Percentiles rank a stretch among this genome's conserved stretches.
These are phyloP conservation scores for Podospora fimiseda DNA, from an alignment of 495 filamentous ascomycete species.

Conservation along the genomic window DNA sequence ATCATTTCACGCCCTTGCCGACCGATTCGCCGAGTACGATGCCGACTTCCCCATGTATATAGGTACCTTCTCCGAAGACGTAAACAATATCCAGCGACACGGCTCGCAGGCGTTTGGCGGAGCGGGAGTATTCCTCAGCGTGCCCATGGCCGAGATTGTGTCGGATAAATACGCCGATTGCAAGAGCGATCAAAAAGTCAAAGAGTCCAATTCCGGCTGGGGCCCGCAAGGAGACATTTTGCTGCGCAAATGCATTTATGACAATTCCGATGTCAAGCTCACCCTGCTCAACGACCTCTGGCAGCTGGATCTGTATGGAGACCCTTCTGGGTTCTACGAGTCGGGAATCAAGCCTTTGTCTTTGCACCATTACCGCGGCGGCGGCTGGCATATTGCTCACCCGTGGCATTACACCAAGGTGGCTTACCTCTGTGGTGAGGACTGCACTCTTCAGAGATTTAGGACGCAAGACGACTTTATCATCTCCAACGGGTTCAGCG, in stretches of 20 bases:
- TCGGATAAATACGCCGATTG: slow-evolving; percentile 51
- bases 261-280: slow-evolving; percentile 53
- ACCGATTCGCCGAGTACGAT: slow-evolving; percentile 46
- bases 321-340: slow-evolving; percentile 63
- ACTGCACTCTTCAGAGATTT: slow-evolving; percentile 61
- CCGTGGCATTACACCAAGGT: slow-evolving; percentile 62
- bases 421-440: slow-evolving; percentile 55
- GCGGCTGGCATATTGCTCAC: slow-evolving; percentile 45
- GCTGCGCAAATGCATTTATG: slow-evolving; percentile 61
- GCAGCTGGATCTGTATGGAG: slow-evolving; percentile 61
- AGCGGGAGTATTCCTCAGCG: slow-evolving; percentile 64
- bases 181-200: slow-evolving; percentile 46
- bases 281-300: slow-evolving; percentile 57
- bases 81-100: slow-evolving; percentile 60
- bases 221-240: slow-evolving; percentile 58
- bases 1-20: slow-evolving; percentile 54
- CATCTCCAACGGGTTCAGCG: slow-evolving; percentile 59
- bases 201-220: slow-evolving; percentile 48
- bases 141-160: slow-evolving; percentile 54
- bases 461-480: slow-evolving; percentile 58
- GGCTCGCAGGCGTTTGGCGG: slow-evolving; percentile 68
- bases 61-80: slow-evolving; percentile 62
- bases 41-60: slow-evolving; percentile 55
- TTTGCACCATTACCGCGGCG: slow-evolving; percentile 60
- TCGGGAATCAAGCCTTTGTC: slow-evolving; percentile 57